A percentile compares a stretch with the other conserved stretches of the same genome.
phyloP scores from a whole-genome alignment of 2,329 filamentous ascomycete genomes.

The Volutella citrinella region DNA sequence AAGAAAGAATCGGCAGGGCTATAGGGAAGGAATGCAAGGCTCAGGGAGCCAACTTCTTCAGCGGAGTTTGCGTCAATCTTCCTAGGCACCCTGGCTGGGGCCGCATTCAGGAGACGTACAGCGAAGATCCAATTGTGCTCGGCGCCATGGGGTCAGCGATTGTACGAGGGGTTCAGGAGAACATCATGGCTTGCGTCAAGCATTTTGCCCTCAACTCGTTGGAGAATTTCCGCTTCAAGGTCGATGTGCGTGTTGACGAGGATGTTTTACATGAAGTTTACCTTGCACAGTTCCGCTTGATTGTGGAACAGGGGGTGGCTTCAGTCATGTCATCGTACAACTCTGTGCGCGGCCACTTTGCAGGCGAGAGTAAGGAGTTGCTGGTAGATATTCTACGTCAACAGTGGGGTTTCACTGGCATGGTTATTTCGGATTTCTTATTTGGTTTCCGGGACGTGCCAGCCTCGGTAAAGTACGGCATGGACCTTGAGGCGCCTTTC shows the following conservation, averaged over 20 bases:
- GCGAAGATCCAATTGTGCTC: conserved; percentile 18
- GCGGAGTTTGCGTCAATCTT: conserved; percentile 19
- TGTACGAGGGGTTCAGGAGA: conserved; percentile 14
- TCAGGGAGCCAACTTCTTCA: conserved; percentile 19
- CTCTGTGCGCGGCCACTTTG: conserved; percentile 16
- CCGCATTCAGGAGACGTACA: conserved; percentile 21
- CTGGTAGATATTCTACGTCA: conserved; percentile 14
- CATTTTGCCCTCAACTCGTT: conserved; percentile 22
- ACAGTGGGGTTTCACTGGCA: conserved; percentile 16
- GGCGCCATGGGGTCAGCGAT: conserved; percentile 17
- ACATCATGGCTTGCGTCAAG: conserved; percentile 22
- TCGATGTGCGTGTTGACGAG: conserved; percentile 15
- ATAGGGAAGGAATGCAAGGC: conserved; percentile 17
- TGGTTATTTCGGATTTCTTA: conserved; percentile 16
- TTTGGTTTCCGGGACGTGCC: conserved; percentile 15
- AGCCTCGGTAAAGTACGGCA: conserved; percentile 15
- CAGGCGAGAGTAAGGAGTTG: conserved; percentile 15
- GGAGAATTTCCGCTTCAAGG: conserved; percentile 19
- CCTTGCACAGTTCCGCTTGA: conserved; percentile 16
- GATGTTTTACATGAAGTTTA: conserved; percentile 18
- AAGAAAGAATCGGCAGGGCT: conserved; percentile 16
- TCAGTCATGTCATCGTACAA: conserved; percentile 20
- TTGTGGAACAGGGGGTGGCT: conserved; percentile 14
- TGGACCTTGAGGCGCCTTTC: conserved; percentile 22
- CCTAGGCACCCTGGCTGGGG: conserved; percentile 23